These are phyloP conservation scores for Wickerhamiella qilinensis DNA, from an alignment of 805 yeast genomes.

Conservation along the genomic window DNA sequence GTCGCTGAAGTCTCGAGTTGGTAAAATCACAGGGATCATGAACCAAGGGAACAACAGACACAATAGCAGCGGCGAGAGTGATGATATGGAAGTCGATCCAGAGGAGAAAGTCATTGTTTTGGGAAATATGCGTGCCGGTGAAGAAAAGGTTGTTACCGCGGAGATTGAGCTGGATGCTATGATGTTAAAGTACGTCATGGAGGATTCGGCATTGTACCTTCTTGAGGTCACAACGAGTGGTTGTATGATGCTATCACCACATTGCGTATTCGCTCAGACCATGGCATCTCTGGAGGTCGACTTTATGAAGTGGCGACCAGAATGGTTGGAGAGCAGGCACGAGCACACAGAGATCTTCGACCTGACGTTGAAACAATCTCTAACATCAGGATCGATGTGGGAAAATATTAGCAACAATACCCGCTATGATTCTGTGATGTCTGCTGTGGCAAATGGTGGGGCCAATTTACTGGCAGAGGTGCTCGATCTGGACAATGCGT, in stretches of 20 bases:
- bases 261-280: not conserved
- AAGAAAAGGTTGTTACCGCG: not conserved
- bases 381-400: not conserved
- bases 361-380: not conserved
- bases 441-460: not conserved
- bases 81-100: not conserved
- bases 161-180: conserved; percentile 1
- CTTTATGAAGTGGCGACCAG: not conserved
- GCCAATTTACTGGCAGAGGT: not conserved
- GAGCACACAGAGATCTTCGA: not conserved
- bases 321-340: not conserved
- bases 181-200: not conserved
- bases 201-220: conserved; percentile 1
- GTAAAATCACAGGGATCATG: not conserved
- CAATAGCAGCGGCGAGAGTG: not conserved
- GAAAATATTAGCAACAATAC: not conserved
- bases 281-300: not conserved
- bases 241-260: not conserved
- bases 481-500: not conserved
- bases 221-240: conserved; percentile 3
- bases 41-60: conserved; percentile 1
- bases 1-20: conserved; percentile 3
- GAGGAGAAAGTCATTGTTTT: conserved; percentile 1
- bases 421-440: not conserved
- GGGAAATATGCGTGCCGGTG: conserved; percentile 5